Evolutionary conservation across 768 basidiomycete species (phyloP).

Genomic region (Strobilomyces dryophilus): DNA sequence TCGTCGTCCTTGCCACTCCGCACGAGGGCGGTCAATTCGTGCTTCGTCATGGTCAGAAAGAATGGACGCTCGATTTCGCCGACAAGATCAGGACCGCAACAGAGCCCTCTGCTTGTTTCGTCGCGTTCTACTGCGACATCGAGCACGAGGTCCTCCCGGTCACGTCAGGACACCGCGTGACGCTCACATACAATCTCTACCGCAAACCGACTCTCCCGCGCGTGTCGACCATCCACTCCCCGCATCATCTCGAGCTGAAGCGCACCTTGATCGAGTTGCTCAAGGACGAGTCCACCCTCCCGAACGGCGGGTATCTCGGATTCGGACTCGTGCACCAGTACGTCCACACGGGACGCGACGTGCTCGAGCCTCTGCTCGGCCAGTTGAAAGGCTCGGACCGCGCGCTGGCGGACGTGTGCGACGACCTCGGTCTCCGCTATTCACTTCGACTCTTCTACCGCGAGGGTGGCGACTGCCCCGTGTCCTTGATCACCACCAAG

Average conservation of each 20-base stretch:
- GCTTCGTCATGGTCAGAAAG: conserved; percentile 1
- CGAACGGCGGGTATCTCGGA: conserved; percentile 9
- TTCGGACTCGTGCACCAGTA: conserved; percentile 16
- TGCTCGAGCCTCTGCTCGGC: background rate
- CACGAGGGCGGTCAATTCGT: conserved; percentile 14
- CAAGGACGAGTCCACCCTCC: conserved; percentile 1
- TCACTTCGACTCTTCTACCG: conserved; percentile 6
- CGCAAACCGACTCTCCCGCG: background rate
- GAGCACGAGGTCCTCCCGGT: conserved; percentile 44
- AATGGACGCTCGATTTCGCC: conserved; percentile 4
- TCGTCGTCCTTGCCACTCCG: conserved; percentile 44
- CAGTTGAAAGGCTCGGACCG: conserved; percentile 15
- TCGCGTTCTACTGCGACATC: conserved; percentile 41
- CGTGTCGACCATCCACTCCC: background rate
- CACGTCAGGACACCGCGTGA: conserved; percentile 40
- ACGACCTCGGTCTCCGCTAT: conserved; percentile 5
- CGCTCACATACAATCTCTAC: conserved; percentile 41
- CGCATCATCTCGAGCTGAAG: background rate
- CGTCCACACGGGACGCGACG: background rate
- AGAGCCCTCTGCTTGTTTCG: conserved; percentile 29
- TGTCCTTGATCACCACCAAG: background rate
- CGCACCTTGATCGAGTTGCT: background rate
- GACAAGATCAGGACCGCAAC: background rate
- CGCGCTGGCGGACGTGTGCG: conserved; percentile 5
- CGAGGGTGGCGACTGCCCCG: accelerated